Percentiles rank a stretch among this genome's conserved stretches.
These are phyloP conservation scores for Penicillium flavigenum DNA, from an alignment of 495 filamentous ascomycete genomes.

Conservation along the genomic window DNA sequence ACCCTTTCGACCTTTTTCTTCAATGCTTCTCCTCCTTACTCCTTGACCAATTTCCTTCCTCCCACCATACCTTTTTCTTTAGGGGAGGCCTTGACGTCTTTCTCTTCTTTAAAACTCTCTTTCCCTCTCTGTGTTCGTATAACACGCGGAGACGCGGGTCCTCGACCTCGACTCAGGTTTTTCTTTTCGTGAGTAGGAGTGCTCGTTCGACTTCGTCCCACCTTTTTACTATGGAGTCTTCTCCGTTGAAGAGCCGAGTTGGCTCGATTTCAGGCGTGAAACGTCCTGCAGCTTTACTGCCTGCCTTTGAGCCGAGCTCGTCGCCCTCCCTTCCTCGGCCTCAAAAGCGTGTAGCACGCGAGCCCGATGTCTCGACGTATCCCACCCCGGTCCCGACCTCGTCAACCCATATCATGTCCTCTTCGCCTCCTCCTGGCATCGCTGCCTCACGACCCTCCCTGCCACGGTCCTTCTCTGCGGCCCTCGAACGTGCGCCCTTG, in stretches of 20 bases:
- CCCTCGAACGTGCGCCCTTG: slow-evolving; percentile 82
- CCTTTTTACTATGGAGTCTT: slow-evolving; percentile 43
- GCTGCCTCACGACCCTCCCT: slow-evolving; percentile 34
- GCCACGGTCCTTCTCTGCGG: slow-evolving; percentile 61
- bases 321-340: slow-evolving; percentile 79
- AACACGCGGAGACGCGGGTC: slow-evolving; percentile 30
- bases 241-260: slow-evolving; percentile 38
- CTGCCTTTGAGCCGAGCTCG: slow-evolving; percentile 92
- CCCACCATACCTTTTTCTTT: slow-evolving; percentile 17
- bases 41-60: slow-evolving; percentile 25
- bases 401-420: slow-evolving; percentile 86
- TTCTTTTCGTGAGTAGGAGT: slow-evolving; percentile 14
- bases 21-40: slow-evolving; percentile 30
- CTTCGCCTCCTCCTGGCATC: slow-evolving; percentile 68
- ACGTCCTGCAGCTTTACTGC: slow-evolving; percentile 78
- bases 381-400: slow-evolving; percentile 93
- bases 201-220: slow-evolving; percentile 17
- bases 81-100: slow-evolving; percentile 13
- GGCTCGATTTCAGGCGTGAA: slow-evolving; percentile 63
- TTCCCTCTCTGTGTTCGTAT: slow-evolving; percentile 11
- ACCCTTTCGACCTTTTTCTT: slow-evolving; percentile 38
- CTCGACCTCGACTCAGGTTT: slow-evolving; percentile 24
- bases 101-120: slow-evolving; percentile 4
- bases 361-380: slow-evolving; percentile 52
- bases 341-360: slow-evolving; percentile 65